Percentiles rank a stretch among this genome's conserved stretches.
Conservation (phyloP, 2,329 filamentous ascomycete genomes). For the Ceratocystis albifundus region DNA sequence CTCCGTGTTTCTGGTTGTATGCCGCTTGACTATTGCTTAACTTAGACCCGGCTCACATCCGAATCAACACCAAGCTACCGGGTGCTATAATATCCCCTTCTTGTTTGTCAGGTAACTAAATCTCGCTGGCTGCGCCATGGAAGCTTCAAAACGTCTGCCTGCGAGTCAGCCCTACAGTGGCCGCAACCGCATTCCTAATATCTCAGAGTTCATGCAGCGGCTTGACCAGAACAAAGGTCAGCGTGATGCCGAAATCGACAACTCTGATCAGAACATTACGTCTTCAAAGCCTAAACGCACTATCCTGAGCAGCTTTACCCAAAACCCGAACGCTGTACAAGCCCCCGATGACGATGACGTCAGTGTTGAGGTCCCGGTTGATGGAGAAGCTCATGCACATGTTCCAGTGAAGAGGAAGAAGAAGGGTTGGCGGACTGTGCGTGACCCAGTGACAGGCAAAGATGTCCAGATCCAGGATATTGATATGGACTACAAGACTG, state of each 20-base stretch:
- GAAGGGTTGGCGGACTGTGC: conserved; percentile 58
- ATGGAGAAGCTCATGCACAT: conserved; percentile 30
- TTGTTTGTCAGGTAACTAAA: background rate
- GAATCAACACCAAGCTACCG: background rate
- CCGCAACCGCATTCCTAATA: conserved; percentile 72
- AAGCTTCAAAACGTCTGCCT: conserved; percentile 35
- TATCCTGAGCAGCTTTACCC: conserved; percentile 27
- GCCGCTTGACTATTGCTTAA: background rate
- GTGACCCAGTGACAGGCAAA: conserved; percentile 77
- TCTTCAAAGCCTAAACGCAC: background rate
- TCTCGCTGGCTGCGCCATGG: conserved; percentile 28
- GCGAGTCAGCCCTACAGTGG: conserved; percentile 66
- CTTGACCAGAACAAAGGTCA: conserved; percentile 69
- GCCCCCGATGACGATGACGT: background rate
- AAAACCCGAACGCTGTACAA: conserved; percentile 28
- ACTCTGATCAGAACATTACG: conserved; percentile 29
- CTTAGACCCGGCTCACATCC: background rate
- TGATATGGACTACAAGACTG: conserved; percentile 54
- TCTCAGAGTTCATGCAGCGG: conserved; percentile 68
- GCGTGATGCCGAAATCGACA: conserved; percentile 60
- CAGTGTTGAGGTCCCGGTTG: conserved; percentile 31
- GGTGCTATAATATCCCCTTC: background rate
- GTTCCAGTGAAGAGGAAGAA: conserved; percentile 31
- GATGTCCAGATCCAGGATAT: conserved; percentile 79
- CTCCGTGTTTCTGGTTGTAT: background rate